Base-by-base conservation (phyloP, 2,329 filamentous ascomycete genomes). In the Diaporthe sp. region DNA sequence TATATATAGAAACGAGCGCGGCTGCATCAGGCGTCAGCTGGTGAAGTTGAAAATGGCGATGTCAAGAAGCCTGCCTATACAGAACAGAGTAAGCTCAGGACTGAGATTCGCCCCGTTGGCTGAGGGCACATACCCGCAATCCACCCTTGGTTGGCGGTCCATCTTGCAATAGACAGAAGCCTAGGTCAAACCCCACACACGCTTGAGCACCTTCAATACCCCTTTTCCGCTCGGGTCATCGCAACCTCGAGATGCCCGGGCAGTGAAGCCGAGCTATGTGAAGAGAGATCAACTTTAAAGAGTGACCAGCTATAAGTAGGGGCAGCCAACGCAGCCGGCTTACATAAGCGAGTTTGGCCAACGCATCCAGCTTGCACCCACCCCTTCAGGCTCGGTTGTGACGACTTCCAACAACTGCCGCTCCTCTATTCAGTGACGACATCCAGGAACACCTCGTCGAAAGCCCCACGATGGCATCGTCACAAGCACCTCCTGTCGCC, bases 381-480 rank as follows among this genome's bases (percentile, higher is more conserved):
- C 22, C 44, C 7, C 12, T 12, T 51, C 25, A 28, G 34, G 49
- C 49, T 34, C 9, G 25, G n/a, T 20, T 65, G 61, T 15, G 49
- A 28, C 49, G 13, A 34, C 44, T 37, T 51, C 25, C 44, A 47
- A 31, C 39, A 49, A 31, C 60, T 34, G 37, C 20, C 63, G 49
- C 31, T 49, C 53, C 9, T 37, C 61, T 37, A 22, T n/a, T 3
- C 53, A 28, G n/a, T 25, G 31, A 55, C 47, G n/a, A n/a, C 65
- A 53, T 28, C 20, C 8, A 20, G 47, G 17, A 55, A 12, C n/a
- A 12, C 1, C 22, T 10, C 31, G 65, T 15, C 49, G 8, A n/a
- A 17, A 17, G 5, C 51, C 28, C 25, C 65, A 25, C 34, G 20
- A 77, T 77, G 76, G 72, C 74, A 17, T 68, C 75, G 10, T 42